Percentiles rank a stretch among this genome's conserved stretches.
These are phyloP conservation scores for Phaeodactylum tricornutum DNA, from an alignment of 108 stramenopile species.

Conservation along the genomic window DNA sequence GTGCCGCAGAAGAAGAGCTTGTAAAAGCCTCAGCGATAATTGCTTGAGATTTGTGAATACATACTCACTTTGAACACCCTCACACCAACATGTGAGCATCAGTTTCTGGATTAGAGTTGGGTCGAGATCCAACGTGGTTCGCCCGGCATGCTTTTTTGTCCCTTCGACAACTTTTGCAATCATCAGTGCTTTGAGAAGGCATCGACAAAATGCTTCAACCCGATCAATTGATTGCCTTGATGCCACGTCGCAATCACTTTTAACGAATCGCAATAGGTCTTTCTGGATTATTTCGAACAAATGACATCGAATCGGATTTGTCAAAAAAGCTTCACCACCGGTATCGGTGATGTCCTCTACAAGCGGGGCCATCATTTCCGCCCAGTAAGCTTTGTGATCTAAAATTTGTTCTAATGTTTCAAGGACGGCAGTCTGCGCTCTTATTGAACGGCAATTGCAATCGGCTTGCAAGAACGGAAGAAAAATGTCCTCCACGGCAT, in stretches of 20 bases:
- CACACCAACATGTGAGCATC: too few species aligned
- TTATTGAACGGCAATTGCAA: too few species aligned
- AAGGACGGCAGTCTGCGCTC: slow-evolving; percentile 11
- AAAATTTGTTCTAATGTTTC: not conserved
- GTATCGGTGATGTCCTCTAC: slow-evolving; percentile 34
- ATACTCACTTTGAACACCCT: too few species aligned
- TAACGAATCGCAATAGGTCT: slow-evolving; percentile 23
- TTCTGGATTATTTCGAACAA: slow-evolving; percentile 20
- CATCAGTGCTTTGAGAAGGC: slow-evolving; percentile 13
- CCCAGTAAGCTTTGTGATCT: not conserved
- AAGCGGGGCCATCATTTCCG: slow-evolving; percentile 53
- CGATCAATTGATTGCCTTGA: too few species aligned
- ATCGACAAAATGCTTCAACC: too few species aligned
- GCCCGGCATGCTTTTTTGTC: not conserved
- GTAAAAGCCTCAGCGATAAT: slow-evolving; percentile 5
- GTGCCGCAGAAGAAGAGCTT: slow-evolving; percentile 7
- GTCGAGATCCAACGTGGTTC: not conserved
- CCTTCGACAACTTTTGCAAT: slow-evolving; percentile 1
- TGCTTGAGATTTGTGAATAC: too few species aligned
- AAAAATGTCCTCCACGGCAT: too few species aligned
- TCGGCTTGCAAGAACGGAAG: too few species aligned
- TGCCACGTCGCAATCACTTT: too few species aligned
- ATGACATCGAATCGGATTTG: slow-evolving; percentile 42
- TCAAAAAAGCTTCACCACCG: slow-evolving; percentile 31
- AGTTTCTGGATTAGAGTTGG: not conserved